Conservation (phyloP, 805 yeast species). For the Starmera caribaea region DNA sequence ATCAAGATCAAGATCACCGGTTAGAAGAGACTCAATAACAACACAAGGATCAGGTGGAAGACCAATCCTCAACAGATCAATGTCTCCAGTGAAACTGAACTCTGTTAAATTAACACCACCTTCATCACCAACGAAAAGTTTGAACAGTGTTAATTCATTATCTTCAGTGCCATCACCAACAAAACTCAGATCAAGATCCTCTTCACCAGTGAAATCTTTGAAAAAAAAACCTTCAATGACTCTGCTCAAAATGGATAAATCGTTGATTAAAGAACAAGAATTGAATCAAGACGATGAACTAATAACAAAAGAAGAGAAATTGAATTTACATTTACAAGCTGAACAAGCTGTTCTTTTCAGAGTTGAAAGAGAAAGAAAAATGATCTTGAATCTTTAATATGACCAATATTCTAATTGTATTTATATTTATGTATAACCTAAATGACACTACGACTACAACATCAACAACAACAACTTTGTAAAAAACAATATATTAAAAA, state of each 20-base stretch:
- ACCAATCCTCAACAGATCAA: conserved; percentile 1
- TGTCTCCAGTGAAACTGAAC: conserved; percentile 9
- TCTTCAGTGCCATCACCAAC: conserved; percentile 5
- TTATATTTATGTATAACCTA: too few relatives aligned
- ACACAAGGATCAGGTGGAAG: conserved; percentile 1
- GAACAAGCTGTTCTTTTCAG: conserved; percentile 18
- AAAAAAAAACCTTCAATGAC: conserved; percentile 20
- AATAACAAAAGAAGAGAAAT: conserved; percentile 13
- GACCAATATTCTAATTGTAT: too few relatives aligned
- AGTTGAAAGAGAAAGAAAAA: conserved; percentile 16
- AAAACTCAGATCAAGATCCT: conserved; percentile 14
- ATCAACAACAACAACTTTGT: too few relatives aligned
- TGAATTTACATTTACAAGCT: conserved; percentile 9
- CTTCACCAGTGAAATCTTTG: conserved; percentile 15
- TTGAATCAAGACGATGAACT: conserved; percentile 4
- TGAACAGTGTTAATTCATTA: not conserved
- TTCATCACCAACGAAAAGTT: conserved; percentile 6
- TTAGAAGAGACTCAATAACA: conserved; percentile 8
- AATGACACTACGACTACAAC: too few relatives aligned
- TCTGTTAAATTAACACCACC: conserved; percentile 6
- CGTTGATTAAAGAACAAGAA: conserved; percentile 1
- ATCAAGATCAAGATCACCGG: conserved; percentile 13
- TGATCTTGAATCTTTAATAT: too few relatives aligned
- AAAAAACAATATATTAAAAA: too few relatives aligned
- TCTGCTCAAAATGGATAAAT: conserved; percentile 15